These are phyloP conservation scores for Nicotiana tomentosiformis DNA, from an alignment of 257 asterid species.

Conservation along the genomic window DNA sequence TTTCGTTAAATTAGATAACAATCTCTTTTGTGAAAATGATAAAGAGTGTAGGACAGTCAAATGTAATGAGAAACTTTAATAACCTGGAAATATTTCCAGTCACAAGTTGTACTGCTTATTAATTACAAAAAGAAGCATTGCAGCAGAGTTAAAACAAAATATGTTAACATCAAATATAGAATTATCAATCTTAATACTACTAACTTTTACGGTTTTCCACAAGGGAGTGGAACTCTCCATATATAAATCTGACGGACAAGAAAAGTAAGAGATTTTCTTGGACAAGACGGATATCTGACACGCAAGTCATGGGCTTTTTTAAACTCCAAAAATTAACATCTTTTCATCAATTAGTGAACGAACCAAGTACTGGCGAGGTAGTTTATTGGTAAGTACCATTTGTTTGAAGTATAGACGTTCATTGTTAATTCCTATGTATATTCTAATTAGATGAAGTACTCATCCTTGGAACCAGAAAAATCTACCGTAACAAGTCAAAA, in stretches of 20 bases:
- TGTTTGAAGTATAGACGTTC: too few species aligned
- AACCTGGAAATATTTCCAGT: too few species aligned
- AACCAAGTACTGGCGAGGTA: background rate
- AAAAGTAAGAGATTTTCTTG: background rate
- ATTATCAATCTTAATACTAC: background rate
- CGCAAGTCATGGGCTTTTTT: background rate
- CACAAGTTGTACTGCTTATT: too few species aligned
- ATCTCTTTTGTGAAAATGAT: too few species aligned
- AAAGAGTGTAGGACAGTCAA: too few species aligned
- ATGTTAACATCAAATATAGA: background rate
- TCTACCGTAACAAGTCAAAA: too few species aligned
- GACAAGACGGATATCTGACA: background rate
- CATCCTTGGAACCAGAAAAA: background rate
- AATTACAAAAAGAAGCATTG: too few species aligned
- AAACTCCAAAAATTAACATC: background rate
- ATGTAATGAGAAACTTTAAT: too few species aligned
- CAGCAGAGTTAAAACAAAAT: too few species aligned
- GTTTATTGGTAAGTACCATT: too few species aligned
- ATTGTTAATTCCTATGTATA: too few species aligned
- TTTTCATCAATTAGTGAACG: background rate
- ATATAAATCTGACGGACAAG: background rate
- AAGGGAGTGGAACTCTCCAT: background rate
- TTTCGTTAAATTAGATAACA: too few species aligned
- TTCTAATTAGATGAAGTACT: background rate
- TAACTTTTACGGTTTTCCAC: background rate